A percentile compares a stretch with the other conserved stretches of the same genome.
These are phyloP conservation scores for Coemansia sp. DNA, from an alignment of 192 early-diverging fungal species.

Conservation along the genomic window DNA sequence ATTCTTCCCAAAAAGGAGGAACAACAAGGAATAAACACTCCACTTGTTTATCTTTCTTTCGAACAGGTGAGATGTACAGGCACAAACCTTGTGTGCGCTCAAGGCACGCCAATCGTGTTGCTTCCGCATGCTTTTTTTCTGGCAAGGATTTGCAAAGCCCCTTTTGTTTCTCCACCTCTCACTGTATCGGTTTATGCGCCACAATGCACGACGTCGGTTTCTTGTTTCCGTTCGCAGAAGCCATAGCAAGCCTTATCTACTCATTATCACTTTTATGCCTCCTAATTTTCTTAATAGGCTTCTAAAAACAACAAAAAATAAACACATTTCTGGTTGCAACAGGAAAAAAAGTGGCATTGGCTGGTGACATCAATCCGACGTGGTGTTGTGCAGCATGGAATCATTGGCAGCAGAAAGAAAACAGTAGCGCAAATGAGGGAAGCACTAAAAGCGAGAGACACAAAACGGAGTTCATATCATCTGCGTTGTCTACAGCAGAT, in stretches of 20 bases:
- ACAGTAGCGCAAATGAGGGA: too few species aligned
- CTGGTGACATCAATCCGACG: too few species aligned
- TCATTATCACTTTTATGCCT: neutral
- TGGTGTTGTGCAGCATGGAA: too few species aligned
- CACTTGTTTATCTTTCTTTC: too few species aligned
- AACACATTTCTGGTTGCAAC: too few species aligned
- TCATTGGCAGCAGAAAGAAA: too few species aligned
- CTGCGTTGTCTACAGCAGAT: too few species aligned
- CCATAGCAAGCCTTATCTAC: neutral
- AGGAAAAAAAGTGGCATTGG: too few species aligned
- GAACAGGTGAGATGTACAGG: neutral
- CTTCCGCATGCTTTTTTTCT: conserved; percentile 12
- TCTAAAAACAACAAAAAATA: too few species aligned
- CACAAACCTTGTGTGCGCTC: conserved; percentile 4
- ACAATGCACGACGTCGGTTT: conserved; percentile 8
- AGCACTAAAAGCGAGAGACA: too few species aligned
- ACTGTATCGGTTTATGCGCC: conserved; percentile 16
- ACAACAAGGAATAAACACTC: too few species aligned
- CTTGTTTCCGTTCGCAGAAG: neutral
- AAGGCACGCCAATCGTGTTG: conserved; percentile 1
- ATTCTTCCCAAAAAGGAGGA: neutral
- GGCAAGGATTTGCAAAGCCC: conserved; percentile 14
- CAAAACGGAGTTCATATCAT: too few species aligned
- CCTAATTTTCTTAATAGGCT: neutral
- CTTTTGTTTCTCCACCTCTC: conserved; percentile 10